These are phyloP conservation scores for Globisporangium takayamanum DNA, from an alignment of 352 stramenopile species.

Conservation along the genomic window DNA sequence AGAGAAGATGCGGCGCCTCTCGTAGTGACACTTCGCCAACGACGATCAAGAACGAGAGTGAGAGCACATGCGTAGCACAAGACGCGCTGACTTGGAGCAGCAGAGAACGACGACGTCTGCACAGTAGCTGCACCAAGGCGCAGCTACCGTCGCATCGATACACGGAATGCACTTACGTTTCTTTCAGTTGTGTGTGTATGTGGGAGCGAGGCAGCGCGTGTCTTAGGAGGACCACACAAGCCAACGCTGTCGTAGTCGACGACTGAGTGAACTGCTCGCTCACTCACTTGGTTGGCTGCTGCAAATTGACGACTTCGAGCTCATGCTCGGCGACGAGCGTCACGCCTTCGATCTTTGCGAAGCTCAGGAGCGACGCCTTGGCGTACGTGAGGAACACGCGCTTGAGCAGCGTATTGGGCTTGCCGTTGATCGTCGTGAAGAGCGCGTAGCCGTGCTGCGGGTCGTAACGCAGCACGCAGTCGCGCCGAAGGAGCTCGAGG, in stretches of 20 bases:
- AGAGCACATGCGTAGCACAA: too few relatives aligned
- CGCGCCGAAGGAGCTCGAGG: conserved; percentile 37
- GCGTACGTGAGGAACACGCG: conserved; percentile 41
- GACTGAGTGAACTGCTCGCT: too few relatives aligned
- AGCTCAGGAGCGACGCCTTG: conserved; percentile 28
- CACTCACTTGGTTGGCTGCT: conserved; percentile 4
- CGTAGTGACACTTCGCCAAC: conserved; percentile 6
- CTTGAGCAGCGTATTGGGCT: conserved; percentile 45
- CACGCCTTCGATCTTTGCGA: conserved; percentile 28
- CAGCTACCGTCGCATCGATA: too few relatives aligned
- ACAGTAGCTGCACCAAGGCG: too few relatives aligned
- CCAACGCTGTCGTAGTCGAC: background rate
- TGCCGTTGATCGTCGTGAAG: conserved; percentile 52
- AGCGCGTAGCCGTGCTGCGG: conserved; percentile 27
- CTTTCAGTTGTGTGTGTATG: too few relatives aligned
- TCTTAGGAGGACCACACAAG: too few relatives aligned
- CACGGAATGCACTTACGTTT: too few relatives aligned
- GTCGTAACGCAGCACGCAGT: conserved; percentile 45
- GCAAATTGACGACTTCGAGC: conserved; percentile 19
- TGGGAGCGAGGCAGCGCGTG: too few relatives aligned
- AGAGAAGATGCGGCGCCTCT: conserved; percentile 40
- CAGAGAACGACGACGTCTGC: too few relatives aligned
- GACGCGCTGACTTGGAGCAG: too few relatives aligned
- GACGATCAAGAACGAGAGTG: too few relatives aligned
- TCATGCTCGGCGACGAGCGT: conserved; percentile 33